Evolutionary conservation across 805 yeast genomes (phyloP), one percentile per base, ranked within the genome.

Genomic region (Lachancea kluyveri): DNA sequence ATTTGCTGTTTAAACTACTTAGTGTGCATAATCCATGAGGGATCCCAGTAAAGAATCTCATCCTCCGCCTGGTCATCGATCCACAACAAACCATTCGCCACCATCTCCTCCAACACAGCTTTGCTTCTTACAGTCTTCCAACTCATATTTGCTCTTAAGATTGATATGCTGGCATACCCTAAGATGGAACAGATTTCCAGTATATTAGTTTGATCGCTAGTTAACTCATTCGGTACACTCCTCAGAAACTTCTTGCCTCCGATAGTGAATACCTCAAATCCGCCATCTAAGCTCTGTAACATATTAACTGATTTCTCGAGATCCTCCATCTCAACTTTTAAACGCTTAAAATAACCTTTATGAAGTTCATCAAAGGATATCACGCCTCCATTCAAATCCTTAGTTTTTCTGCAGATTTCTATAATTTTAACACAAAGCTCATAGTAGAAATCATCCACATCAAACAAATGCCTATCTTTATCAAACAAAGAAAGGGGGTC

Each of bases 11-110:
- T 19, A 19, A 19, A 8, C 21, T 19, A 8, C n/a, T n/a, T 20
- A 4, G 37, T 37, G 21, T 45, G 54, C 30, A 52, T 57, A 9
- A 79, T 76, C 85, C 85, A 79, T 2, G 83, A 69, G 1, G 88
- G 85, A 40, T 77, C 84, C 90, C 90, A 82, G 45, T 68, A 82
- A 34, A 62, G 62, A 9, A 45, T 48, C 42, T 72, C 79, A 1
- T 52, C 56, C 9, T 46, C 39, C 2, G 45, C 59, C 31, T 70
- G 78, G 5, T 59, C 57, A 52, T 88, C 97, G 1, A 87, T 61
- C 98, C 98, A 90, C 9, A 90, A 60, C 33, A 86, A 65, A 3
- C 97, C 96, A 30, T 69, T 69, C 41, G 80, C 67, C 1, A 88
- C 80, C 85, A 90, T 77, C 27, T 82, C 90, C 22, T 82, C 79